These are phyloP conservation scores for Umbellularia californica DNA, from an alignment of 164 flowering plant species.

Conservation along the genomic window DNA sequence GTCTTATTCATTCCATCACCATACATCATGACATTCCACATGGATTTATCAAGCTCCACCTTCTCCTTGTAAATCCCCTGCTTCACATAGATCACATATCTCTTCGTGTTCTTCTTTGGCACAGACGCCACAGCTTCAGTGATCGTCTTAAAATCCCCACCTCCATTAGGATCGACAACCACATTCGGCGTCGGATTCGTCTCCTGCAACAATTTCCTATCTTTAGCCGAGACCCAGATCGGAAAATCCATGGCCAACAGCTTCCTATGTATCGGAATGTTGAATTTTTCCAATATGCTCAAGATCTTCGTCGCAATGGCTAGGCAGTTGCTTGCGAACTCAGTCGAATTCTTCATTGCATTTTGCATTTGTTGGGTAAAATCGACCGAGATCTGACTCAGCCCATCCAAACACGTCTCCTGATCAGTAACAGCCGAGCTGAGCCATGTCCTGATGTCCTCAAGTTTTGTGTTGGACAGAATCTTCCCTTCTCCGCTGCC, in stretches of 20 bases:
- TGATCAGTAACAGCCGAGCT: constrained; percentile 55
- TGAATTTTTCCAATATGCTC: constrained; percentile 25
- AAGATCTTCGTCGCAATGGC: constrained; percentile 54
- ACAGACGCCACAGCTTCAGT: constrained; percentile 38
- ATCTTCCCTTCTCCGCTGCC: constrained; percentile 16
- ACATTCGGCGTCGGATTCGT: constrained; percentile 19
- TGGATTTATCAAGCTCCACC: constrained; percentile 38
- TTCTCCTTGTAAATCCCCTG: constrained; percentile 54
- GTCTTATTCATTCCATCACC: constrained; percentile 65
- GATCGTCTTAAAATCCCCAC: constrained; percentile 39
- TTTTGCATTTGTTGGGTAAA: constrained; percentile 15
- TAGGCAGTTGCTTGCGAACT: constrained; percentile 62
- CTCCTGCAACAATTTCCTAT: constrained; percentile 51
- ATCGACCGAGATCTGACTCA: constrained; percentile 34
- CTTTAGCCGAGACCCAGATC: constrained; percentile 8
- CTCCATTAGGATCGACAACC: constrained; percentile 49
- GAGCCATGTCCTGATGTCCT: constrained; percentile 65
- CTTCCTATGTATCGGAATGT: constrained; percentile 45
- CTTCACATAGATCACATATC: constrained; percentile 58
- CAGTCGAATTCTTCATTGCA: constrained; percentile 46
- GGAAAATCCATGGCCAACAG: neutral
- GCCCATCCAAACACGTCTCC: constrained; percentile 67
- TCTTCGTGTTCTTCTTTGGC: constrained; percentile 41
- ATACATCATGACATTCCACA: constrained; percentile 67
- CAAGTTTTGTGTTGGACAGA: constrained; percentile 30